phyloP scores from a whole-genome alignment of 1,139 yeast genomes.

The Suhomyces bribrorum region DNA sequence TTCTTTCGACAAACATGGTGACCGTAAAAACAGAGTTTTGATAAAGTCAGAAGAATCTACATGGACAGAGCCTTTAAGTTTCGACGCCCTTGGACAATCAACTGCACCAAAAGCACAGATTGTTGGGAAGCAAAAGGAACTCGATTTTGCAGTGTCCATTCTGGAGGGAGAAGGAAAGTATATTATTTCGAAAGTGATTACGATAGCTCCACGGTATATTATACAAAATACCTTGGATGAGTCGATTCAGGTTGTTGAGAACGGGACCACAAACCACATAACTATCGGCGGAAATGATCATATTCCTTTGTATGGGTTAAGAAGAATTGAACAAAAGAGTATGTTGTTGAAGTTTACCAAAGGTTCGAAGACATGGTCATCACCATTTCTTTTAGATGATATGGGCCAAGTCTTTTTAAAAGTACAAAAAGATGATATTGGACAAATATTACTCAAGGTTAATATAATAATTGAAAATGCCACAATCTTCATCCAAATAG shows the following conservation, averaged over 20 bases:
- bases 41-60: slow-evolving; percentile 68
- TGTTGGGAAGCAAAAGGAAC: slow-evolving; percentile 61
- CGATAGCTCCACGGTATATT: slow-evolving; percentile 81
- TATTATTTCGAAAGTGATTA: slow-evolving; percentile 72
- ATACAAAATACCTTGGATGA: slow-evolving; percentile 62
- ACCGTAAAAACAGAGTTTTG: slow-evolving; percentile 68
- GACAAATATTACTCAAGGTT: slow-evolving; percentile 70
- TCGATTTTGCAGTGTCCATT: slow-evolving; percentile 73
- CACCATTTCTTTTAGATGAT: slow-evolving; percentile 83
- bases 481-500: slow-evolving; percentile 73
- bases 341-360: slow-evolving; percentile 61
- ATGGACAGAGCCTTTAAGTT: slow-evolving; percentile 77
- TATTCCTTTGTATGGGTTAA: slow-evolving; percentile 67
- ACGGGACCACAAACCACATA: slow-evolving; percentile 55
- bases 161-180: slow-evolving; percentile 89
- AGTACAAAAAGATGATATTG: slow-evolving; percentile 59
- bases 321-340: slow-evolving; percentile 52
- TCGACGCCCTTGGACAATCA: slow-evolving; percentile 88
- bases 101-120: slow-evolving; percentile 64
- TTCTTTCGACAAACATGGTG: slow-evolving; percentile 67
- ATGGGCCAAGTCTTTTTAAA: slow-evolving; percentile 81
- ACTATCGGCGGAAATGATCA: slow-evolving; percentile 50
- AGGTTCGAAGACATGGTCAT: slow-evolving; percentile 71
- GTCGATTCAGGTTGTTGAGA: slow-evolving; percentile 64
- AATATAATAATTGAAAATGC: slow-evolving; percentile 79